A percentile compares a stretch with the other conserved stretches of the same genome.
Evolutionary conservation across 352 stramenopile species (phyloP).

Genomic region (Peronospora belbahrii): DNA sequence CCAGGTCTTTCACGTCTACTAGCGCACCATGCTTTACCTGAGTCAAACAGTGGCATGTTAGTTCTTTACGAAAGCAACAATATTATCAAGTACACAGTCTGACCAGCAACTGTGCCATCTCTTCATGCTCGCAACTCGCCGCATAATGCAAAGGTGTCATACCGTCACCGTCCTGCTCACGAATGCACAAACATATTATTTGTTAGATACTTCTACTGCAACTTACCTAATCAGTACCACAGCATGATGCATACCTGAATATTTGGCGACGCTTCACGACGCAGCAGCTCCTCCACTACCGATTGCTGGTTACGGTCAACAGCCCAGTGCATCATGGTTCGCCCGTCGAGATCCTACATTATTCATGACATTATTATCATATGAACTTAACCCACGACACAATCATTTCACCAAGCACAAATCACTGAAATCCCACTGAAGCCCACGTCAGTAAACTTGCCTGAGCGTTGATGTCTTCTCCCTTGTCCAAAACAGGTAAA

Average conservation of each 20-base stretch:
- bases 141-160: conserved; percentile 79
- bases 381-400: conserved; percentile 1
- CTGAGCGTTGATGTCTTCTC: conserved; percentile 41
- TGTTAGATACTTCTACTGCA: conserved; percentile 1
- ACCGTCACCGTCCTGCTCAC: conserved; percentile 52
- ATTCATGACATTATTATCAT: background rate
- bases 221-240: background rate
- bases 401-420: background rate
- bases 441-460: conserved; percentile 3
- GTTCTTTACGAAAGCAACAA: background rate
- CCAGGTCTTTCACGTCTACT: conserved; percentile 51
- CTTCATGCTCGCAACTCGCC: conserved; percentile 61
- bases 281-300: conserved; percentile 45
- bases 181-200: conserved; percentile 3
- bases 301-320: conserved; percentile 56
- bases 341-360: conserved; percentile 54
- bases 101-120: conserved; percentile 57
- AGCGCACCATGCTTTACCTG: conserved; percentile 58
- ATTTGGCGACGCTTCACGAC: conserved; percentile 47
- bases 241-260: conserved; percentile 34
- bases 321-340: conserved; percentile 79
- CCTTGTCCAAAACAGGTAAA: conserved; percentile 30
- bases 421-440: background rate
- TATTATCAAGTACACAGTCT: conserved; percentile 13
- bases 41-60: conserved; percentile 4